Conservation (phyloP, 2,329 filamentous ascomycete genomes). For the Diaporthe sp. region DNA sequence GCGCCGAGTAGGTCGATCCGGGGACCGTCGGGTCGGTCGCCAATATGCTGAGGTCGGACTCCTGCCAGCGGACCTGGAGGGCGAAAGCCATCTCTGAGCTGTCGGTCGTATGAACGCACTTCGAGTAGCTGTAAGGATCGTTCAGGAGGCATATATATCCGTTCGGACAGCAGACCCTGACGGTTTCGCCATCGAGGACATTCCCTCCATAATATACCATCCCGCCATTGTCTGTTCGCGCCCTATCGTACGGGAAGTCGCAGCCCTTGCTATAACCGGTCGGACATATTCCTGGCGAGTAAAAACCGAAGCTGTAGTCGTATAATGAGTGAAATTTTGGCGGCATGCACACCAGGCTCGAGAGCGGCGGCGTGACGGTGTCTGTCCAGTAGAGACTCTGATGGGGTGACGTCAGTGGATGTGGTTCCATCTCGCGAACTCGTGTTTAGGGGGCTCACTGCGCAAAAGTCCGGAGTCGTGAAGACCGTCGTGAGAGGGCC, state of each 20-base stretch:
- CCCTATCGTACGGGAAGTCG: background rate
- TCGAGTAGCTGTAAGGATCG: constrained; percentile 39
- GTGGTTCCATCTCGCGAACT: background rate
- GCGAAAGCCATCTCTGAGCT: constrained; percentile 40
- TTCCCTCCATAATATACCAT: constrained; percentile 16
- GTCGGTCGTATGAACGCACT: constrained; percentile 41
- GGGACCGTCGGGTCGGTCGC: constrained; percentile 43
- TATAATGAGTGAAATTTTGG: constrained; percentile 18
- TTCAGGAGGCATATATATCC: constrained; percentile 29
- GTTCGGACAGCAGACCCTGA: constrained; percentile 18
- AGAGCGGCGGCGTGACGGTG: constrained; percentile 28
- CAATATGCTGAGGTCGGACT: constrained; percentile 41
- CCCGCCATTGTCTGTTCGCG: background rate
- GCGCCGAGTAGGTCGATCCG: constrained; percentile 39
- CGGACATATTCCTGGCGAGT: constrained; percentile 42
- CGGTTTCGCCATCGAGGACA: constrained; percentile 12
- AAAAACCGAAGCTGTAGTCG: constrained; percentile 40
- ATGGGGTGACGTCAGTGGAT: constrained; percentile 22
- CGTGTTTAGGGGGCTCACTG: background rate
- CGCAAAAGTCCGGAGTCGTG: constrained; percentile 35
- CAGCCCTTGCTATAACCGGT: constrained; percentile 27
- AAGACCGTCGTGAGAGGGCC: constrained; percentile 34
- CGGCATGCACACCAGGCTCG: constrained; percentile 32
- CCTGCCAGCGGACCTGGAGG: constrained; percentile 44
- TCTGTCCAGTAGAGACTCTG: constrained; percentile 25